Evolutionary conservation across 2,329 filamentous ascomycete species (phyloP), one percentile per base, ranked within the genome.

Genomic region (Arthrinium phaeospermum): DNA sequence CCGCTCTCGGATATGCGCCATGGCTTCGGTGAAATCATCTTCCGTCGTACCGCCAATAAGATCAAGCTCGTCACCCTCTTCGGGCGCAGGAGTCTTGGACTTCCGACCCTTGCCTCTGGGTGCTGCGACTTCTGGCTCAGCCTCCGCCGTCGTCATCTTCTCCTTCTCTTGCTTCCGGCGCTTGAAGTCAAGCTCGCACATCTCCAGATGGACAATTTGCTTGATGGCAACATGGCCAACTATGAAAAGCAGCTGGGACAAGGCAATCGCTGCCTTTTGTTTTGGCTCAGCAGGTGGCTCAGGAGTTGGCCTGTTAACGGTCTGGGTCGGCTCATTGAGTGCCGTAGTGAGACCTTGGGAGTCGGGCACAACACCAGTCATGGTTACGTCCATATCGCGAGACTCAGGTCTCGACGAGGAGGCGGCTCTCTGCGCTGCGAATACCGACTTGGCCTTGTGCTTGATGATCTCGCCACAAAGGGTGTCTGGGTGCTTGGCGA

Each of bases 141-240:
- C 73, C 76, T 87, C 86, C 71, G 84, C 76, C 0, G 85, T 82
- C 2, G 84, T 79, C 19, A 83, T 87, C 85, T 94, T 95, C 79
- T 96, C 94, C 77, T 95, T 94, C 73, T 96, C 94, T 53, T 94
- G 92, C 86, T 99, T 99, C 76, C 96, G 90, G 71, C 96, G 93
- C 86, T 99, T 99, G 83, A 99, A 99, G 82, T 99, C 96, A 69
- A 96, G 91, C 80, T 99, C 96, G 81, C 95, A 98, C n/a, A 98
- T 88, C 78, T 99, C 96, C 14, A 99, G 89, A 81, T 99, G 96
- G 0, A 99, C 97, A 77, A 99, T 99, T 80, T 99, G 97, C 84
- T 99, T 99, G 80, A 99, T 96, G 19, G 96, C 96, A 68, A 98
- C 93, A 79, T 99, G 96, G 0, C 96, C 96, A 44, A 98, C 96